Conservation (phyloP, 2,329 filamentous ascomycete species). For the Aspergillus fumigatiaffinis region DNA sequence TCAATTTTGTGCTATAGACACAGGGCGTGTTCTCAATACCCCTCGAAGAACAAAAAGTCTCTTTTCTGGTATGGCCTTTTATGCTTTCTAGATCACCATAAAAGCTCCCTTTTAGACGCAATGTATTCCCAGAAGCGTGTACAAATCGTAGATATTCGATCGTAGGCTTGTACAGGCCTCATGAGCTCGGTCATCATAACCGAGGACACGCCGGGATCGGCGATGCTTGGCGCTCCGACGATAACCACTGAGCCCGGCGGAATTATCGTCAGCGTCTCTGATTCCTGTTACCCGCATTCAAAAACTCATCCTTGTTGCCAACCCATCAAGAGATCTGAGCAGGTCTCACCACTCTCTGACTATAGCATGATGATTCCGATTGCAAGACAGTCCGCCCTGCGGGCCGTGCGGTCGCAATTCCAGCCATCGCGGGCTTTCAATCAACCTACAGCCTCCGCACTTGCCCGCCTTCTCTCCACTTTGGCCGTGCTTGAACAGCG, state of each 20-base stretch:
- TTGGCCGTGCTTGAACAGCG: constrained; percentile 90
- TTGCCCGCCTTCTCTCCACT: constrained; percentile 73
- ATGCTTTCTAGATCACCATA: not conserved
- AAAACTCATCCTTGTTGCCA: constrained; percentile 5
- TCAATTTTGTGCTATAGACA: constrained; percentile 22
- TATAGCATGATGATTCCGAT: constrained; percentile 30
- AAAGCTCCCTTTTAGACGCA: not conserved
- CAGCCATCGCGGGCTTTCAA: constrained; percentile 36
- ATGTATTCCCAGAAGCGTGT: not conserved
- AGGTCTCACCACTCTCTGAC: constrained; percentile 4
- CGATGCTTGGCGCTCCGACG: constrained; percentile 33
- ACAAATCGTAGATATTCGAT: not conserved
- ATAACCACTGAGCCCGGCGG: constrained; percentile 24
- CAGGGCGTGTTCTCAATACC: constrained; percentile 23
- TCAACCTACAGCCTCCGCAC: constrained; percentile 50
- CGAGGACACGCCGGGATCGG: constrained; percentile 32
- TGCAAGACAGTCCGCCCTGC: constrained; percentile 38
- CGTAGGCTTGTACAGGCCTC: not conserved
- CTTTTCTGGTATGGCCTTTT: not conserved
- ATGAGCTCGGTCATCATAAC: constrained; percentile 17
- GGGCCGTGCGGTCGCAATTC: constrained; percentile 46
- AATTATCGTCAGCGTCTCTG: constrained; percentile 1
- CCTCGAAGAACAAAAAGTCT: constrained; percentile 19
- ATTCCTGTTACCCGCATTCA: not conserved
- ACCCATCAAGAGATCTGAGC: constrained; percentile 4